A percentile compares a stretch with the other conserved stretches of the same genome.
These are phyloP conservation scores for Diplosphaera chodatii DNA, from an alignment of 139 green algal species.

Conservation along the genomic window DNA sequence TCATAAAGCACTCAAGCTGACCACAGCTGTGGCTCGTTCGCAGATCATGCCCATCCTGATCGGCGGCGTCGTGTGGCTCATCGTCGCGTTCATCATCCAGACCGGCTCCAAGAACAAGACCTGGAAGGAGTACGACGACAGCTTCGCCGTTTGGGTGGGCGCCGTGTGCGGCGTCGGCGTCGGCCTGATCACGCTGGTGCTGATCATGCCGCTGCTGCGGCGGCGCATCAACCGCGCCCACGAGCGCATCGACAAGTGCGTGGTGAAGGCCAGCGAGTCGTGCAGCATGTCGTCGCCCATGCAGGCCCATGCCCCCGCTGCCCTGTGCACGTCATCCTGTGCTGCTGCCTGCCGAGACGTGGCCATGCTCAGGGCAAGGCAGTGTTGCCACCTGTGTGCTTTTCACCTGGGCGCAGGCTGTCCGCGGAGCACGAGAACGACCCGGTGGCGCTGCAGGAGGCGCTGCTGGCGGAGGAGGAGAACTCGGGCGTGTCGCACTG, in stretches of 20 bases:
- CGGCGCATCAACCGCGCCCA: not conserved
- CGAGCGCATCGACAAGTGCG: not conserved
- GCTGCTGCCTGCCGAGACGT: too few relatives aligned
- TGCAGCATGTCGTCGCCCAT: too few relatives aligned
- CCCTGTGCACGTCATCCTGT: too few relatives aligned
- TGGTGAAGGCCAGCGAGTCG: too few relatives aligned
- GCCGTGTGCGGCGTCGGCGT: constrained; percentile 1
- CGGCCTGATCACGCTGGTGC: not conserved
- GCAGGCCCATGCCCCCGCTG: too few relatives aligned
- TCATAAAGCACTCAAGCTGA: not conserved
- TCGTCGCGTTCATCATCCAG: constrained; percentile 59
- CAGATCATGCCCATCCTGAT: constrained; percentile 43
- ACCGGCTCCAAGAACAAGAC: constrained; percentile 37
- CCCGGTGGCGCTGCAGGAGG: not conserved
- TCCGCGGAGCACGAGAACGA: constrained; percentile 2
- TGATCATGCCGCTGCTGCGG: constrained; percentile 11
- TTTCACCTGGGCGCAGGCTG: too few relatives aligned
- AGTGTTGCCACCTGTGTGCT: too few relatives aligned
- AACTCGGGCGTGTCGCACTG: not conserved
- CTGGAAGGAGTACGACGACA: constrained; percentile 16
- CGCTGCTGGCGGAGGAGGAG: not conserved
- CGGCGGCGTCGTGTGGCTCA: constrained; percentile 39
- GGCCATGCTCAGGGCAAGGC: too few relatives aligned
- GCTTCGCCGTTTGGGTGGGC: constrained; percentile 14
- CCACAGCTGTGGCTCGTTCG: too few relatives aligned